Conservation (phyloP, 352 stramenopile genomes). For the Thalassiosira hispida region DNA sequence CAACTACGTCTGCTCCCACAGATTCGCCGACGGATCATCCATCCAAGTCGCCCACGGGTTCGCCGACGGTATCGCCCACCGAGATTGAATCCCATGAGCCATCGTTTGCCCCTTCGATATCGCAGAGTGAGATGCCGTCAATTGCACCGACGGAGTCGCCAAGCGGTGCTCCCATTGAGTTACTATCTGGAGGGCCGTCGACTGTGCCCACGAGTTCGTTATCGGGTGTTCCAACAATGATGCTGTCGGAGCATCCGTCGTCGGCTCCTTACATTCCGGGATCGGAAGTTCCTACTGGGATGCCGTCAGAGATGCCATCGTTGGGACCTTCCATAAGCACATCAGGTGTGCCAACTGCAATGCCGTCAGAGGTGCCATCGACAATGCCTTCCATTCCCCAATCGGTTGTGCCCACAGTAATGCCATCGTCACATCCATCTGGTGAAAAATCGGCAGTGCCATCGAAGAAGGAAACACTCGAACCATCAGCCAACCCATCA, state of each 20-base stretch:
- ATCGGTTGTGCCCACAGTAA: too few relatives aligned
- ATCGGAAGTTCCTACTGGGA: too few relatives aligned
- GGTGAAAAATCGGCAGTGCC: too few relatives aligned
- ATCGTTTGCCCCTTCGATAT: not conserved
- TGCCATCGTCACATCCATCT: too few relatives aligned
- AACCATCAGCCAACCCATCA: conserved; percentile 18
- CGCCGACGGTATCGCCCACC: not conserved
- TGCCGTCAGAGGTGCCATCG: conserved; percentile 2
- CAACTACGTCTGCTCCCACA: conserved; percentile 4
- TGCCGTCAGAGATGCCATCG: too few relatives aligned
- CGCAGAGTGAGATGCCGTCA: too few relatives aligned
- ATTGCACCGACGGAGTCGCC: not conserved
- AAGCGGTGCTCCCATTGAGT: not conserved
- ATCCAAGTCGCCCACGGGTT: too few relatives aligned
- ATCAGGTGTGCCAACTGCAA: conserved; percentile 10
- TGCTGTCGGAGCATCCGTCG: too few relatives aligned
- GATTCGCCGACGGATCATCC: not conserved
- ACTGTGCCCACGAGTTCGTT: not conserved
- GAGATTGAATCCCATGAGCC: not conserved
- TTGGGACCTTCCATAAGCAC: too few relatives aligned
- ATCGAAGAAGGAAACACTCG: too few relatives aligned
- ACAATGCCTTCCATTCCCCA: not conserved
- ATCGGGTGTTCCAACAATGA: not conserved
- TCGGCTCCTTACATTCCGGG: too few relatives aligned
- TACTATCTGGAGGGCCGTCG: conserved; percentile 7